phyloP scores from a whole-genome alignment of 768 basidiomycete genomes.

The Cubamyces sp. region DNA sequence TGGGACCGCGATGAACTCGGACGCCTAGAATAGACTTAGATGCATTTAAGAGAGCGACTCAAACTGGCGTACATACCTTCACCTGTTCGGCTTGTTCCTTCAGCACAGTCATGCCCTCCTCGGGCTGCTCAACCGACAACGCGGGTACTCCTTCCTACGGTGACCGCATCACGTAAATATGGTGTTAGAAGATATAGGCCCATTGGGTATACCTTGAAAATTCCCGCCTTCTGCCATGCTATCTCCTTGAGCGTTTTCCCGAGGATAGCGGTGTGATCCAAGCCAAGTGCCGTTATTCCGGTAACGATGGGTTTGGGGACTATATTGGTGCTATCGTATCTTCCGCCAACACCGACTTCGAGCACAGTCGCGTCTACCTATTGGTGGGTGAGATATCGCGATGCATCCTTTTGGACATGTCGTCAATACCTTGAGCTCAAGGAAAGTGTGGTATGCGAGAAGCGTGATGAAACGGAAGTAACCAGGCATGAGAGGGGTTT shows the following conservation, averaged over 20 bases:
- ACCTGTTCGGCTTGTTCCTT: slow-evolving; percentile 64
- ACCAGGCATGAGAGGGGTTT: slow-evolving; percentile 75
- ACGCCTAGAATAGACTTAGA: slow-evolving; percentile 49
- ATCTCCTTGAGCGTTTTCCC: slow-evolving; percentile 90
- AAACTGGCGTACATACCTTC: slow-evolving; percentile 48
- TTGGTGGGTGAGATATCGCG: background rate
- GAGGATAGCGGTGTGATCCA: slow-evolving; percentile 88
- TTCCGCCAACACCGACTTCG: slow-evolving; percentile 96
- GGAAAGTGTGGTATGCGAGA: slow-evolving; percentile 89
- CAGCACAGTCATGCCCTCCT: slow-evolving; percentile 71
- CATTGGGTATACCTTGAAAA: slow-evolving; percentile 72
- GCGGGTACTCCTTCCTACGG: slow-evolving; percentile 80
- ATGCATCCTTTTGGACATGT: background rate
- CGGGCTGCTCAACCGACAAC: slow-evolving; percentile 77
- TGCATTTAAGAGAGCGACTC: background rate
- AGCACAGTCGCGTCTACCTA: slow-evolving; percentile 87
- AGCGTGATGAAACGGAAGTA: slow-evolving; percentile 96
- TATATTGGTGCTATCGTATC: slow-evolving; percentile 94
- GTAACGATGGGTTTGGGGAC: slow-evolving; percentile 90
- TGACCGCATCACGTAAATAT: background rate
- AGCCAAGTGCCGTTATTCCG: slow-evolving; percentile 87
- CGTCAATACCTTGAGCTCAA: slow-evolving; percentile 64
- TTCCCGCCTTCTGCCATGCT: slow-evolving; percentile 94
- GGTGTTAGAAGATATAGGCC: background rate
- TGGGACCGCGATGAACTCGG: slow-evolving; percentile 69